Conservation (phyloP, 352 stramenopile species). For the Globisporangium takayamanum region DNA sequence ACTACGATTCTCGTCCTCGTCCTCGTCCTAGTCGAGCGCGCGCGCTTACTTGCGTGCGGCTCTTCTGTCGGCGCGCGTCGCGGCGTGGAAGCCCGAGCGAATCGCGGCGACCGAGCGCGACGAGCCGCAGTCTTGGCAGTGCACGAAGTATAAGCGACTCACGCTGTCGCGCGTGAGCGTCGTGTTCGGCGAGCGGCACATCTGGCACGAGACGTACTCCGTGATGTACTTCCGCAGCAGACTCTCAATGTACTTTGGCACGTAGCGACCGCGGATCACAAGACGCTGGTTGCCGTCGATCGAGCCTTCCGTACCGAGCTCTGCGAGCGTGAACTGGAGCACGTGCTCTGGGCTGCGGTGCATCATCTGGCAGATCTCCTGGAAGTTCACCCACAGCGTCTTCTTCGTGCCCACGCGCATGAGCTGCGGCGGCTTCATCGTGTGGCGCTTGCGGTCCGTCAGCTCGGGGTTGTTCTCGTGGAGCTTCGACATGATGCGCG, state of each 20-base stretch:
- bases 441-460: conserved; percentile 92
- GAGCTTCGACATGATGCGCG: conserved; percentile 92
- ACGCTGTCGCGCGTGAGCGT: conserved; percentile 95
- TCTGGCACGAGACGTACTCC: conserved; percentile 99
- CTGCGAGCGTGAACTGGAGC: conserved; percentile 98
- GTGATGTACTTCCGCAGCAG: conserved; percentile 99
- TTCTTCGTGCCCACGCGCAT: conserved; percentile 96
- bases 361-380: conserved; percentile 98
- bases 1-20: not conserved
- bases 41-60: conserved; percentile 78
- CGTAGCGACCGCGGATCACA: conserved; percentile 97
- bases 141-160: conserved; percentile 96
- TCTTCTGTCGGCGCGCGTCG: conserved; percentile 78
- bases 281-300: conserved; percentile 99
- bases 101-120: conserved; percentile 96
- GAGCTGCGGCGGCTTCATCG: conserved; percentile 87
- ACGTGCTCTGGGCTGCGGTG: conserved; percentile 97
- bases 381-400: conserved; percentile 99
- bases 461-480: conserved; percentile 96
- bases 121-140: conserved; percentile 97
- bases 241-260: conserved; percentile 99
- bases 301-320: conserved; percentile 98
- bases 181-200: conserved; percentile 98
- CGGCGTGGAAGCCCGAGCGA: conserved; percentile 97
- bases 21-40: conserved; percentile 2